Evolutionary conservation across 306 rosid species (phyloP).

Genomic region (Citrullus colocynthis): DNA sequence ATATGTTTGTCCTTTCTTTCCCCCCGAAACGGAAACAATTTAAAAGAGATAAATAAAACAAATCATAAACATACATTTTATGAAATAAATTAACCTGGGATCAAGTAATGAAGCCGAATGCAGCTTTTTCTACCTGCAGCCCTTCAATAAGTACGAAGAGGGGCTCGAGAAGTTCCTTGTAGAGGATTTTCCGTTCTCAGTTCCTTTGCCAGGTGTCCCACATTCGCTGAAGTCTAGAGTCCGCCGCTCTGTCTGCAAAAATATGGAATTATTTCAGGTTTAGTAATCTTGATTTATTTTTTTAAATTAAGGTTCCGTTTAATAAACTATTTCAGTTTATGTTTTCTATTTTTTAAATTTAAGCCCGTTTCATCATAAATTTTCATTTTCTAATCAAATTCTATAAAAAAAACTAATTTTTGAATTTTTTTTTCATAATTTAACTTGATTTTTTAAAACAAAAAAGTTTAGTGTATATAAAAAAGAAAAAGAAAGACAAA

Average conservation of each 20-base stretch:
- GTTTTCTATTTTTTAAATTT: too few species aligned
- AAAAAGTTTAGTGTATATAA: too few species aligned
- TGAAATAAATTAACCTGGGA: neutral
- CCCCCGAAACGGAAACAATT: neutral
- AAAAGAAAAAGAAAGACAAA: too few species aligned
- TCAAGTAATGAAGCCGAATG: too few species aligned
- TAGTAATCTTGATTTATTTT: neutral
- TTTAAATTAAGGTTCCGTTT: neutral
- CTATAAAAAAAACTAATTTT: too few species aligned
- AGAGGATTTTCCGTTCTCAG: conserved; percentile 38
- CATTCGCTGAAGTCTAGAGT: conserved; percentile 91
- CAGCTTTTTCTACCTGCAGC: conserved; percentile 39
- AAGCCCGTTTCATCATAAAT: too few species aligned
- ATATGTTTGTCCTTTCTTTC: neutral
- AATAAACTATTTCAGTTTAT: too few species aligned
- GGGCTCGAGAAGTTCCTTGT: conserved; percentile 43
- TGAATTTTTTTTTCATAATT: too few species aligned
- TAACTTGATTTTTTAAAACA: too few species aligned
- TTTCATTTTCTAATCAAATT: too few species aligned
- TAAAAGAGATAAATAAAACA: neutral
- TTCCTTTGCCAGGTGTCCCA: conserved; percentile 56
- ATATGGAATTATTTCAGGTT: neutral
- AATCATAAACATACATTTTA: neutral
- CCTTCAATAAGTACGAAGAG: conserved; percentile 61
- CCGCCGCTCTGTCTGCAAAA: conserved; percentile 63